Conservation (phyloP, 208 protist species). For the Trypanosoma cruzi region DNA sequence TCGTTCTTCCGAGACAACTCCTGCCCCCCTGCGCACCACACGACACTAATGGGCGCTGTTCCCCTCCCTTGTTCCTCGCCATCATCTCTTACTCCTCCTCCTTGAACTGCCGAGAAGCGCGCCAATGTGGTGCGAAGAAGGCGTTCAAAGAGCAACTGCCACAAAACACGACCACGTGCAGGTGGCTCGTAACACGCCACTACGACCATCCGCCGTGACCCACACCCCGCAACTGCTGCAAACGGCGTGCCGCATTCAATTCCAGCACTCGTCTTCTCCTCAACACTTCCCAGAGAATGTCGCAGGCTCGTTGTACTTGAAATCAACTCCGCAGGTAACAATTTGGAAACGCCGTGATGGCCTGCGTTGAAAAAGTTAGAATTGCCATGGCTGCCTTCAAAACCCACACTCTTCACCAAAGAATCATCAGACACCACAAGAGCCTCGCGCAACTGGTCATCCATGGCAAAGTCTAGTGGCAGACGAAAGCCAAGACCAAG, state of each 20-base stretch:
- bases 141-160: slow-evolving; percentile 18
- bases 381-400: background rate
- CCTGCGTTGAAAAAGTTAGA: slow-evolving; percentile 12
- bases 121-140: slow-evolving; percentile 15
- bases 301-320: background rate
- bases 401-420: background rate
- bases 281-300: background rate
- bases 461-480: slow-evolving; percentile 68
- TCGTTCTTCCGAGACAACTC: slow-evolving; percentile 8
- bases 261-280: background rate
- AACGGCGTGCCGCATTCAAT: slow-evolving; percentile 27
- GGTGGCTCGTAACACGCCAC: slow-evolving; percentile 63
- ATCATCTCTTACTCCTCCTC: background rate
- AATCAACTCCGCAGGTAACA: background rate
- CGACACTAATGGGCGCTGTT: slow-evolving; percentile 1
- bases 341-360: background rate
- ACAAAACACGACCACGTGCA: background rate
- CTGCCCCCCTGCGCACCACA: slow-evolving; percentile 11
- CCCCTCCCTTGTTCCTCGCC: background rate
- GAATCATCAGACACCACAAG: slow-evolving; percentile 26
- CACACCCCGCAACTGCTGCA: slow-evolving; percentile 43
- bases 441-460: slow-evolving; percentile 43
- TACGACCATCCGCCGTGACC: slow-evolving; percentile 53
- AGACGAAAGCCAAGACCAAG: slow-evolving; percentile 83
- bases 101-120: slow-evolving; percentile 15